Percentiles rank a stretch among this genome's conserved stretches.
Evolutionary conservation across 306 rosid species (phyloP).

Genomic region (Oemleria cerasiformis): DNA sequence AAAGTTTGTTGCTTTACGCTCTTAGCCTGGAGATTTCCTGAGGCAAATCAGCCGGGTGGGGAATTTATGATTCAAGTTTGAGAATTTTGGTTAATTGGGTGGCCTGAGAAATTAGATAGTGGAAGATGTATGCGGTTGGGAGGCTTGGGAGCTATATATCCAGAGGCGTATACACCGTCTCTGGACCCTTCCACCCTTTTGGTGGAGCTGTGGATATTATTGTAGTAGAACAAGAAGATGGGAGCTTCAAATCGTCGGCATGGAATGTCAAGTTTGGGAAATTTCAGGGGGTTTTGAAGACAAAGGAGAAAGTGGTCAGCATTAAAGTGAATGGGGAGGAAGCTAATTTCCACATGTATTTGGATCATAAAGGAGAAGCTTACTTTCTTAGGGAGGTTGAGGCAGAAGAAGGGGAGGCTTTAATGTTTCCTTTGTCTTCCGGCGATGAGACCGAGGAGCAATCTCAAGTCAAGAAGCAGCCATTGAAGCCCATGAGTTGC

Average conservation of each 20-base stretch:
- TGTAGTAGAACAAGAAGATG: constrained; percentile 80
- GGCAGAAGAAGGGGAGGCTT: constrained; percentile 40
- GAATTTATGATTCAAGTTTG: constrained; percentile 19
- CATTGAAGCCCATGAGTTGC: constrained; percentile 38
- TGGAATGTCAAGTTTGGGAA: constrained; percentile 93
- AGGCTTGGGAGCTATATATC: constrained; percentile 68
- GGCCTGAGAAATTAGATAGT: constrained; percentile 13
- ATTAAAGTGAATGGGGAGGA: constrained; percentile 68
- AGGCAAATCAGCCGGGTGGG: constrained; percentile 16
- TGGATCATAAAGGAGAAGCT: constrained; percentile 82
- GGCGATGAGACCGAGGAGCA: constrained; percentile 41
- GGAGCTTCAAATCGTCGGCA: constrained; percentile 80
- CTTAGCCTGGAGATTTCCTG: constrained; percentile 15
- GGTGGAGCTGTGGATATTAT: constrained; percentile 98
- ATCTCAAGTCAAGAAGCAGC: constrained; percentile 24
- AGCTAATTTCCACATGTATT: constrained; percentile 65
- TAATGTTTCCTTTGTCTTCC: constrained; percentile 34
- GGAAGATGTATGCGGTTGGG: constrained; percentile 82
- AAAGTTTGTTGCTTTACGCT: not conserved
- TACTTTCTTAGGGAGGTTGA: constrained; percentile 66
- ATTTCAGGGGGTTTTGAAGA: constrained; percentile 86
- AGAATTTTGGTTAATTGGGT: constrained; percentile 12
- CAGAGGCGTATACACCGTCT: constrained; percentile 69
- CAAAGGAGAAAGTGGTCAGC: constrained; percentile 62
- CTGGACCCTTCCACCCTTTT: constrained; percentile 85